Evolutionary conservation across 805 yeast species (phyloP), one percentile per base, ranked within the genome.

Genomic region (Saturnispora hagleri): DNA sequence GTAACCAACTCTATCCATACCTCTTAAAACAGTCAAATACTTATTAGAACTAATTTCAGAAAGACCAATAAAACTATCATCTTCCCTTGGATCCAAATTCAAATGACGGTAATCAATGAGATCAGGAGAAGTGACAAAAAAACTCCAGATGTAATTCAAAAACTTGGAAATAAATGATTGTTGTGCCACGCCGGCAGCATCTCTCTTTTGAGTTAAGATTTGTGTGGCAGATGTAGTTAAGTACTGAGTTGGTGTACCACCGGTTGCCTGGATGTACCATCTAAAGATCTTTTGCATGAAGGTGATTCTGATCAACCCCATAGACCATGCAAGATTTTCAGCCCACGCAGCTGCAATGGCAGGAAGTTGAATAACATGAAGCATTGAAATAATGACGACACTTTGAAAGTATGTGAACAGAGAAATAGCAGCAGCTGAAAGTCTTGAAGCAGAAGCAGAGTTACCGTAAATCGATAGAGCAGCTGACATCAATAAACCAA

Each of bases 271-370:
- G 43, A 86, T 79, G 60, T 82, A 86, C 95, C 95, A 86, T 60
- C 91, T 73, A 66, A 86, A 84, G 55, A 86, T 82, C 54, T 80
- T 71, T 68, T 90, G 96, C 96, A 90, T 86, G 64, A 89, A 90
- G 2, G 63, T 61, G 41, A 86, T 77, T 64, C 84, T 73, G 59
- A 90, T 87, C 54, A 90, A 73, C 2, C 97, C 97, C 86, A 90
- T 86, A 1, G 96, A 87, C 97, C 97, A 90, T 28, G 89, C 89
- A 62, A 90, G 73, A 63, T 90, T 89, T 66, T 87, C 95, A 6
- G 89, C 73, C 97, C 97, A 90, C 9, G 96, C 82, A 12, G 86
- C 76, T 8, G 96, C 97, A 61, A 90, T 88, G 17, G 97, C 97
- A 8, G 97, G 97, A 5, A 87, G 83, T 53, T 84, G 73, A 61